A percentile compares a stretch with the other conserved stretches of the same genome.
Evolutionary conservation across 169 alveolate species (phyloP).

Genomic region (Plasmodium sp.): DNA sequence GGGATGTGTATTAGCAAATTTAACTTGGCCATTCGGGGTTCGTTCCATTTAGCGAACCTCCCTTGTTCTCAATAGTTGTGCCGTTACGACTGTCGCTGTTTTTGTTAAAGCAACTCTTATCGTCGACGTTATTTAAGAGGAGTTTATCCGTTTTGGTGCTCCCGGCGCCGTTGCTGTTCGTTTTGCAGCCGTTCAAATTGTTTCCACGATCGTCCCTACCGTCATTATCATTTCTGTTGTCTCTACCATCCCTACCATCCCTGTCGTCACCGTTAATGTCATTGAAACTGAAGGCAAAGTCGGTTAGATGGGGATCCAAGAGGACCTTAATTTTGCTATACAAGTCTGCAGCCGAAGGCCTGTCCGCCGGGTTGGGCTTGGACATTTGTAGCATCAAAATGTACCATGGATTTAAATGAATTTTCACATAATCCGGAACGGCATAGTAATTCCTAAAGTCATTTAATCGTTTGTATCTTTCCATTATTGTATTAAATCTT

Average conservation of each 20-base stretch:
- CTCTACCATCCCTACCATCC: background rate
- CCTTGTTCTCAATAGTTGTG: background rate
- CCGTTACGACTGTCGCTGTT: background rate
- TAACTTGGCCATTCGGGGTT: background rate
- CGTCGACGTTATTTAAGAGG: background rate
- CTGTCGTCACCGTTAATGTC: conserved; percentile 34
- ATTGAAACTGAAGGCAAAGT: conserved; percentile 67
- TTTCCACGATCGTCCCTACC: background rate
- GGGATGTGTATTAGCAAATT: background rate
- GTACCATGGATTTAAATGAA: conserved; percentile 84
- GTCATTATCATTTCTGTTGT: background rate
- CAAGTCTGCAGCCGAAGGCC: conserved; percentile 90
- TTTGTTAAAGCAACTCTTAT: background rate
- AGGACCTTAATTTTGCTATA: conserved; percentile 80
- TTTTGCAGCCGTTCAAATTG: background rate
- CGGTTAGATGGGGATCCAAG: conserved; percentile 67
- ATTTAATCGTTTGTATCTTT: conserved; percentile 87
- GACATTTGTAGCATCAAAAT: conserved; percentile 89
- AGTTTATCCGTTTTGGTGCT: background rate
- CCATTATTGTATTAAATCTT: conserved; percentile 91
- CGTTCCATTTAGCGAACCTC: background rate
- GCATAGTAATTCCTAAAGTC: conserved; percentile 82
- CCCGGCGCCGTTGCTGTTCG: background rate
- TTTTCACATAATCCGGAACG: conserved; percentile 87
- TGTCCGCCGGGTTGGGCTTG: conserved; percentile 86